These are phyloP conservation scores for Nigrospora oryzae DNA, from an alignment of 2,329 filamentous ascomycete genomes.

Conservation along the genomic window DNA sequence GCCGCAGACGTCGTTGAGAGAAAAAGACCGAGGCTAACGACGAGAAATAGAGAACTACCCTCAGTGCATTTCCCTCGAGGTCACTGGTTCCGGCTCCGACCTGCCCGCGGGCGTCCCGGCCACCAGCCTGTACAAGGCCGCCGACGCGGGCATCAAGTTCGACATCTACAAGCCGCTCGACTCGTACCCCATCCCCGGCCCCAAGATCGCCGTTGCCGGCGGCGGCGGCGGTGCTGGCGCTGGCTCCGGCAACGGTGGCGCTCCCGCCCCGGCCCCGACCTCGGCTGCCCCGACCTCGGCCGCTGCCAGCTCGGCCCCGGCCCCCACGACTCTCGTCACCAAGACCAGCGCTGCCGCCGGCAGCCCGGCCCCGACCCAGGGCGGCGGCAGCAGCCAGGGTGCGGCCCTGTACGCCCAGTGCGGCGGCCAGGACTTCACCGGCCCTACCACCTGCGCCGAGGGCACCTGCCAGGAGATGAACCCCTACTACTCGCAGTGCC, in stretches of 20 bases:
- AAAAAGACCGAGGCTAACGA: too few species aligned
- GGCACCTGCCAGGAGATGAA: constrained; percentile 10
- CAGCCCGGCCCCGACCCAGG: constrained; percentile 1
- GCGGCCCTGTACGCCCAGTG: constrained; percentile 8
- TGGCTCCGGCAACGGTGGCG: background rate
- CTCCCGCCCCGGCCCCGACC: background rate
- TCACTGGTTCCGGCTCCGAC: constrained; percentile 40
- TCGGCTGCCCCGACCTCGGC: constrained; percentile 3
- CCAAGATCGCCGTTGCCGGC: background rate
- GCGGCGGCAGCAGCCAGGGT: background rate
- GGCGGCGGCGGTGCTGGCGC: background rate
- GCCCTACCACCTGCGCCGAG: constrained; percentile 9
- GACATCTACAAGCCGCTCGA: constrained; percentile 12
- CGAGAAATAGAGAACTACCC: constrained; percentile 23
- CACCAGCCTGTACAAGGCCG: constrained; percentile 15
- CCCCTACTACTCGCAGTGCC: background rate
- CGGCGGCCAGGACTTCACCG: constrained; percentile 7
- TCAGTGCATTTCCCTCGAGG: constrained; percentile 46
- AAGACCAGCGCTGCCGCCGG: constrained; percentile 2
- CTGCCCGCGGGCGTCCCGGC: constrained; percentile 36
- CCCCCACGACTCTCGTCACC: constrained; percentile 2
- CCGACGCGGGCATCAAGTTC: constrained; percentile 12
- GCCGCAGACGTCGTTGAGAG: too few species aligned
- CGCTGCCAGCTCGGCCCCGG: constrained; percentile 2
- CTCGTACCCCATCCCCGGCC: constrained; percentile 8